These are phyloP conservation scores for Penicillium frequentans DNA, from an alignment of 2,329 filamentous ascomycete genomes.

Conservation along the genomic window DNA sequence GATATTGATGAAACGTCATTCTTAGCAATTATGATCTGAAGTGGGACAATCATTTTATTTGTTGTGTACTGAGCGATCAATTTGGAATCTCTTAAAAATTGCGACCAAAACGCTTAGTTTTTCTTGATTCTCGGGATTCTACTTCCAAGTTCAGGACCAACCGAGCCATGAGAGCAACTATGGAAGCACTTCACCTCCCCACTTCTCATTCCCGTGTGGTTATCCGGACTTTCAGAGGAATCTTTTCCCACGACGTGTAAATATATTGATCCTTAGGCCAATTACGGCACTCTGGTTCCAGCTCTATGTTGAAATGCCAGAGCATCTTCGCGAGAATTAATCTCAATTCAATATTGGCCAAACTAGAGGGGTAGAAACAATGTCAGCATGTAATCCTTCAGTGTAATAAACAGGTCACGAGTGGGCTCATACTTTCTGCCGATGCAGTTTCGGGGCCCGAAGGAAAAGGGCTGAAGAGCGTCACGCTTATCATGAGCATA, in stretches of 20 bases:
- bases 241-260: constrained; percentile 6
- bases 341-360: constrained; percentile 7
- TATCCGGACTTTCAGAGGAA: constrained; percentile 2
- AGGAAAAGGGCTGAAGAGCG: constrained; percentile 4
- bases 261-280: constrained; percentile 6
- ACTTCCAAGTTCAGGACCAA: neutral
- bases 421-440: neutral
- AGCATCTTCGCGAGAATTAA: constrained; percentile 6
- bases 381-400: neutral
- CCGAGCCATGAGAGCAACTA: neutral
- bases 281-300: constrained; percentile 1
- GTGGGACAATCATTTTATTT: too few relatives aligned
- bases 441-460: constrained; percentile 6
- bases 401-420: neutral
- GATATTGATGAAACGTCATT: neutral
- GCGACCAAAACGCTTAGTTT: neutral
- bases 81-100: neutral
- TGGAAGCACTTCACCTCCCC: neutral
- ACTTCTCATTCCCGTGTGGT: neutral
- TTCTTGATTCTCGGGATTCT: neutral
- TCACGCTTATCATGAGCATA: constrained; percentile 1
- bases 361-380: neutral
- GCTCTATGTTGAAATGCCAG: constrained; percentile 2
- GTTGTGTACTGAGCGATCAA: too few relatives aligned
- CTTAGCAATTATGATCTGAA: neutral